Conservation (phyloP, 2,329 filamentous ascomycete species). For the Botryotinia globosa region DNA sequence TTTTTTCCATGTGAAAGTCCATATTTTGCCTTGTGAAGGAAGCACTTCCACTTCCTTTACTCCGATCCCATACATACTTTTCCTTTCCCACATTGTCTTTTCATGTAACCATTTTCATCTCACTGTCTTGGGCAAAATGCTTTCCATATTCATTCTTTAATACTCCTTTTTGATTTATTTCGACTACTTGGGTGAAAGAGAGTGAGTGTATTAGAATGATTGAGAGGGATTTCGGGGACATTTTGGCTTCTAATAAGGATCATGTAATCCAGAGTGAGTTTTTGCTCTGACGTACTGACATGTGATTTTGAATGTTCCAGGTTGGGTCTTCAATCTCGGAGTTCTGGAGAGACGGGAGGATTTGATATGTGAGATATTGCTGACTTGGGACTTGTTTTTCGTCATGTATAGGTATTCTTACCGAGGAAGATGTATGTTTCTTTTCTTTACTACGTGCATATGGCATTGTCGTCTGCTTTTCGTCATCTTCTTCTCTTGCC, state of each 20-base stretch:
- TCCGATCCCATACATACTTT: not conserved
- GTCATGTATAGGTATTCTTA: constrained; percentile 33
- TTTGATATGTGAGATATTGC: not conserved
- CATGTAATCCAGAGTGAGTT: constrained; percentile 34
- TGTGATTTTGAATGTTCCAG: constrained; percentile 33
- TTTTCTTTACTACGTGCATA: not conserved
- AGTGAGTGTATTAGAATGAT: constrained; percentile 10
- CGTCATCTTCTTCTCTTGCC: not conserved
- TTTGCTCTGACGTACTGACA: constrained; percentile 30
- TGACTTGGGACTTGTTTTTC: not conserved
- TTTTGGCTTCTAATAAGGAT: constrained; percentile 1
- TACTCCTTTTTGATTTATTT: not conserved
- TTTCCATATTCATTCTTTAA: not conserved
- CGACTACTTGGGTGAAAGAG: not conserved
- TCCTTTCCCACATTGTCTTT: not conserved
- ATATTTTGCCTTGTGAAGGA: not conserved
- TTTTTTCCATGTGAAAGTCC: constrained; percentile 8
- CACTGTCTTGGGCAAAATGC: constrained; percentile 1
- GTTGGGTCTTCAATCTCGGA: not conserved
- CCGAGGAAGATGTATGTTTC: constrained; percentile 39
- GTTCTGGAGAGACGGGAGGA: too few relatives aligned
- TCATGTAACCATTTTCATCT: constrained; percentile 2
- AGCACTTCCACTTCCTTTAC: not conserved
- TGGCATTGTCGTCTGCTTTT: not conserved
- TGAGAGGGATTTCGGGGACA: not conserved